Evolutionary conservation across 2,329 filamentous ascomycete genomes (phyloP), one percentile per base, ranked within the genome.

Genomic region (Aspergillus spinulosporus): DNA sequence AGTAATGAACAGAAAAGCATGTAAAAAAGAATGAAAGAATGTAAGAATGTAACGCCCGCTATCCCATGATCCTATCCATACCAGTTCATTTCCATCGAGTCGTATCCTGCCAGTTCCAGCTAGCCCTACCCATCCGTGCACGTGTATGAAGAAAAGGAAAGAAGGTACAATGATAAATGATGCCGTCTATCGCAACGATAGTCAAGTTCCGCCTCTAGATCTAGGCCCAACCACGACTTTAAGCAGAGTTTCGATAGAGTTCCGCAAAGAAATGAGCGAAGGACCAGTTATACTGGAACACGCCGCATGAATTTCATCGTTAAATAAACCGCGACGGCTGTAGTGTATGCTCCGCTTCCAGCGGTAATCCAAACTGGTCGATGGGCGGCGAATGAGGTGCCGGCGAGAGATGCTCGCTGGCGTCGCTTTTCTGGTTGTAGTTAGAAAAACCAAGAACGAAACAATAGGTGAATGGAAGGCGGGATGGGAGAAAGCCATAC

Each of bases 331-430:
- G 69, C 70, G 2, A 62, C 67, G 54, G 65, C 60, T 3, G 65
- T 69, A 6, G 70, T 72, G 57, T 72, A 72, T 6, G 64, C 59
- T 29, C 65, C 69, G 8, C 67, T 69, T 1, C 54, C 65, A 8
- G 67, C 70, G 3, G 69, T 64, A 9, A 69, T 31, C 69, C 70
- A 72, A 46, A 72, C 70, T 3, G 70, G 70, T 44, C 60, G 63
- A 48, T 72, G 70, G 26, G 65, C 62, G 21, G 51, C 61, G n/a
- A 75, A 52, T 5, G 74, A 68, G 34, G 64, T 71, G 34, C 61
- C 62, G 4, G 70, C 58, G 36, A 71, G 39, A 39, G 68, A 60
- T 40, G 62, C 61, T 53, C 69, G 63, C 31, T 63, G 64, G 45
- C 63, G 62, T 15, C 66, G 64, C 52, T 68, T 71, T 52, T 69